Percentiles rank a stretch among this genome's conserved stretches.
Evolutionary conservation across 2,329 filamentous ascomycete species (phyloP).

Genomic region (Penicillium janthinellum): DNA sequence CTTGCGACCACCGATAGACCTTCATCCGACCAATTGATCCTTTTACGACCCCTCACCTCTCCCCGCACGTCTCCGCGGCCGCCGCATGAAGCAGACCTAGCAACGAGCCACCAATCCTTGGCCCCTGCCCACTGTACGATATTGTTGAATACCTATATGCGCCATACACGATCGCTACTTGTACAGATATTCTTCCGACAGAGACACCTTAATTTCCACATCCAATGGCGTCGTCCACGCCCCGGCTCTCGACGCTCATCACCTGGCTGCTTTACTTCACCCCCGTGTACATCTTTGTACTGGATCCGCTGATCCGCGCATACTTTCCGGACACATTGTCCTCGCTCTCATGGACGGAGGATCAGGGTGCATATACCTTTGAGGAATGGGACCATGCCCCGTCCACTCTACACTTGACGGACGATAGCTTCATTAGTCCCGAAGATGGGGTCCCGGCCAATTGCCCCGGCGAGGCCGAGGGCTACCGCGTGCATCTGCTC

Average conservation of each 20-base stretch:
- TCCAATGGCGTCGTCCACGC: constrained; percentile 27
- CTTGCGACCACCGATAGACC: neutral
- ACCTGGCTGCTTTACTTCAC: constrained; percentile 40
- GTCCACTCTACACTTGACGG: constrained; percentile 27
- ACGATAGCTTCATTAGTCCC: constrained; percentile 38
- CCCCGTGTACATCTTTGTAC: constrained; percentile 40
- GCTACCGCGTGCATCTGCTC: constrained; percentile 51
- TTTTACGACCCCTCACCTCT: neutral
- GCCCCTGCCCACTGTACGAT: constrained; percentile 1
- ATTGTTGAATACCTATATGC: neutral
- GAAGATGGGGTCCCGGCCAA: constrained; percentile 33
- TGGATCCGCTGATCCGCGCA: constrained; percentile 36
- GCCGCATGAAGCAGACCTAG: constrained; percentile 6
- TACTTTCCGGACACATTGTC: constrained; percentile 20
- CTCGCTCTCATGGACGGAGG: constrained; percentile 10
- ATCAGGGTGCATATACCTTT: constrained; percentile 7
- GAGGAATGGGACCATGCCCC: constrained; percentile 17
- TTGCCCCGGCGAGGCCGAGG: constrained; percentile 29
- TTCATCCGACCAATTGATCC: neutral
- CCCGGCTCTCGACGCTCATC: constrained; percentile 36
- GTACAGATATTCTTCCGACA: neutral
- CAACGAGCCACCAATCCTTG: neutral
- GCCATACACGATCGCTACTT: neutral
- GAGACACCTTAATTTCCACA: neutral
- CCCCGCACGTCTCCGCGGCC: neutral